Evolutionary conservation across 768 basidiomycete genomes (phyloP).

Genomic region (Suillus occidentalis): DNA sequence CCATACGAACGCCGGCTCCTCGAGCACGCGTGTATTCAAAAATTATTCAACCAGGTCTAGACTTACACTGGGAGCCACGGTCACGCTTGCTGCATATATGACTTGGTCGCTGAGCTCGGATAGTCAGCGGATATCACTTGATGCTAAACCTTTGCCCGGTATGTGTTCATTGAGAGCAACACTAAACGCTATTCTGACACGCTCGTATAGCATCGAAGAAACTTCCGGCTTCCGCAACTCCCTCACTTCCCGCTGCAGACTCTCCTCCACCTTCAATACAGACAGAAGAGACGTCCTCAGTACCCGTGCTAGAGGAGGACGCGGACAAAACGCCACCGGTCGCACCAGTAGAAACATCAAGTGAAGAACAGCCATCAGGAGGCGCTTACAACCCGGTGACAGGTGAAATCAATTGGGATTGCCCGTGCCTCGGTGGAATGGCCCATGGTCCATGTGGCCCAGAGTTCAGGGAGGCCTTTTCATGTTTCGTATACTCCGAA

Average conservation of each 20-base stretch:
- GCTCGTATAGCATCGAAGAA: constrained; percentile 22
- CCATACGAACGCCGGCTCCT: constrained; percentile 40
- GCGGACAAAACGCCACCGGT: constrained; percentile 12
- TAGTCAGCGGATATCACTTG: constrained; percentile 46
- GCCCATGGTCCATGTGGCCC: constrained; percentile 94
- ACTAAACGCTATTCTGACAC: not conserved
- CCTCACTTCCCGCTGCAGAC: constrained; percentile 18
- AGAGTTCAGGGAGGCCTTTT: constrained; percentile 93
- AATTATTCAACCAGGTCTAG: constrained; percentile 29
- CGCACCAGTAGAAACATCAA: constrained; percentile 14
- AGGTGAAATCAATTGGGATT: constrained; percentile 99
- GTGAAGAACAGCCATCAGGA: constrained; percentile 28
- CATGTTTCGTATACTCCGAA: constrained; percentile 94
- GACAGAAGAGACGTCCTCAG: constrained; percentile 20
- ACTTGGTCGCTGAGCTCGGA: constrained; percentile 48
- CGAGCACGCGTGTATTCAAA: constrained; percentile 20
- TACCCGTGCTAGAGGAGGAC: constrained; percentile 7
- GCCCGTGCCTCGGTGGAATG: constrained; percentile 98
- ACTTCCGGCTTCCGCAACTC: constrained; percentile 7
- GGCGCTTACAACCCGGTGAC: constrained; percentile 93
- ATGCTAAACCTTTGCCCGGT: constrained; percentile 37
- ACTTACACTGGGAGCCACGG: constrained; percentile 45
- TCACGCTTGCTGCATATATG: constrained; percentile 45
- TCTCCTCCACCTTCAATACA: constrained; percentile 19
- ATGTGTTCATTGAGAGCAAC: constrained; percentile 9